A percentile compares a stretch with the other conserved stretches of the same genome.
These are phyloP conservation scores for Penicillium italicum DNA, from an alignment of 2,329 filamentous ascomycete species.

Conservation along the genomic window DNA sequence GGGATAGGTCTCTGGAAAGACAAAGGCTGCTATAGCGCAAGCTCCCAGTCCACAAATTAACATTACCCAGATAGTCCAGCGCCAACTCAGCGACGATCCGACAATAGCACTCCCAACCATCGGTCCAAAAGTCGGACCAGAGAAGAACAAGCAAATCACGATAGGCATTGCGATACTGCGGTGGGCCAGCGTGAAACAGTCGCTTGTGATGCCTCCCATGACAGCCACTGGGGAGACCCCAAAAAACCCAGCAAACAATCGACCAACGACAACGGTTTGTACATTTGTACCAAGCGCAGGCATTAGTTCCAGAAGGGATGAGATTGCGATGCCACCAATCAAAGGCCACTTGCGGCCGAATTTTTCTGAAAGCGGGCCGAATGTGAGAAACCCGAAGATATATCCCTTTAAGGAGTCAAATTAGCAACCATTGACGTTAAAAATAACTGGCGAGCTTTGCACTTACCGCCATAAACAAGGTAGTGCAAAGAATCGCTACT, in stretches of 20 bases:
- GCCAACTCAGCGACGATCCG: background rate
- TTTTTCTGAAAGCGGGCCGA: background rate
- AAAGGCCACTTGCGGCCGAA: background rate
- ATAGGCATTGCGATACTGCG: background rate
- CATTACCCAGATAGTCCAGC: background rate
- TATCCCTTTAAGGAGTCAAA: background rate
- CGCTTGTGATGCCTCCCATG: background rate
- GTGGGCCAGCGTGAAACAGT: background rate
- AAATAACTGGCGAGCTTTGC: background rate
- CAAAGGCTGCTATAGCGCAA: background rate
- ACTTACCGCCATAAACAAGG: background rate
- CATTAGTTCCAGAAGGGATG: background rate
- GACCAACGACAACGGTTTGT: background rate
- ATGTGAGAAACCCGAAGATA: background rate
- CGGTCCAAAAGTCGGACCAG: background rate
- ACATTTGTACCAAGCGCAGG: background rate
- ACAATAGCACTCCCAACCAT: background rate
- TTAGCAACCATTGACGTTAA: background rate
- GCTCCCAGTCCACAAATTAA: background rate
- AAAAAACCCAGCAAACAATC: background rate
- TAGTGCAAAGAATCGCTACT: background rate
- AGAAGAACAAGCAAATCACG: background rate
- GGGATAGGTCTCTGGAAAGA: background rate
- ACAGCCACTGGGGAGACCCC: background rate
- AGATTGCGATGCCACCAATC: background rate